Base-by-base conservation (phyloP, 2,329 filamentous ascomycete genomes). In the Ophiostoma quercus region DNA sequence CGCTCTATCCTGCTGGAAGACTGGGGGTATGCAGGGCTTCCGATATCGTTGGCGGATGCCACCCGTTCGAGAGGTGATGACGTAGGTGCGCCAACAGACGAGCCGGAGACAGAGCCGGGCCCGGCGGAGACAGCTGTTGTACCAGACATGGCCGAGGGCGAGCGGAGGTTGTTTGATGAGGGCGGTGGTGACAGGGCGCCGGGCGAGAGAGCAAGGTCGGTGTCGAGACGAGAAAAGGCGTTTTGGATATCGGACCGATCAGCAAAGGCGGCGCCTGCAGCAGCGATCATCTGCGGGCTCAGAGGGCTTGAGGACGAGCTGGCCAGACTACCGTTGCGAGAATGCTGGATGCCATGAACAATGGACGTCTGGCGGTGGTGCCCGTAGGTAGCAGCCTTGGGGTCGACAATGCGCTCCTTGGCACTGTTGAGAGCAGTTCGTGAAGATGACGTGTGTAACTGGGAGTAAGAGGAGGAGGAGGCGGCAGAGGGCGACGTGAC, bases 301-400 rank as follows among this genome's bases (percentile, higher is more conserved):
- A 97, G 83, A 71, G 94, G 94, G 78, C 91, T 96, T 37, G 90
- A 90, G 47, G 90, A 87, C 70, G 91, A 88, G 77, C 92, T 93
- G 73, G 89, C 88, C 76, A 90, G 88, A 81, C 94, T 97, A 75
- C 93, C 91, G 85, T 96, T 96, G 80, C 94, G 85, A 75, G 87
- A 87, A 86, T 99, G 95, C 79, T 97, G 94, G 74, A 96, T 89
- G 76, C 95, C 94, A 87, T 98, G 92, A 70, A 98, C 94, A 75
- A 98, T 97, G 67, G 94, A 98, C 0, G 94, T 96, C 81, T 99
- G 93, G 69, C 95, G 90, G 80, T 98, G 93, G 79, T 99, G 94
- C 71, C 92, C 92, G 83, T 98, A 88, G 32, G 82, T 76, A 43
- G 80, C 80, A 62, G 80, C 79, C 76, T 88, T 88, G 66, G 81